Base-by-base conservation (phyloP, 139 green algal species). In the Coelastrella sp. region DNA sequence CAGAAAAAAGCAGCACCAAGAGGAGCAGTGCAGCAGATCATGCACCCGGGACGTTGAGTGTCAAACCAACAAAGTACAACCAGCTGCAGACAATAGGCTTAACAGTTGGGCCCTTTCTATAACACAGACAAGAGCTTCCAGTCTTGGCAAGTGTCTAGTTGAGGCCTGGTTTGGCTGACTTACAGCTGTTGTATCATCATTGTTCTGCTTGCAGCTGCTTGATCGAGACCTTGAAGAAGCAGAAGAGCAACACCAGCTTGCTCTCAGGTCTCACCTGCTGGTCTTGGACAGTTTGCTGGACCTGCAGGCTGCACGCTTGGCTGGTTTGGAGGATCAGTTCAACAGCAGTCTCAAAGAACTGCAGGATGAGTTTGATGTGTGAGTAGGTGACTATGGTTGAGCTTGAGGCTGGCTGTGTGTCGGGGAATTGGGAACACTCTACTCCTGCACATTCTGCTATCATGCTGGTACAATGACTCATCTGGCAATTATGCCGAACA, bases 171-270 rank as follows among this genome's bases (percentile, higher is more conserved):
- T n/a, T n/a, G n/a, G n/a, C n/a, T n/a, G n/a, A n/a, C n/a, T n/a
- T n/a, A n/a, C n/a, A n/a, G n/a, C n/a, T n/a, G 21, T 19, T 1
- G 21, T 19, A 1, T 6, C 0, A 1, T 9, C 34, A 11, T 76
- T 11, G 17, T 64, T 60, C 0, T 13, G 50, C 34, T 35, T 74
- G 76, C 78, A 76, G 78, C 40, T 73, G 85, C 89, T 98, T 66
- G 92, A 98, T 74, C 88, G 90, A 11, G 96, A 98, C 84, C 88
- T 98, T 48, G 94, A 96, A 82, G 94, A 96, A 51, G 92, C 92
- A 5, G 94, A 98, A 89, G 93, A 95, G 88, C 95, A 98, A 92
- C 94, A 96, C 85, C 83, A 88, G 37, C 88, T 89, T 37, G 93
- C 93, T 21, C 83, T 93, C 68, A 84, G 90, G 17, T 83, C 76